Base-by-base conservation (phyloP, 345 rosid genomes). In the Acer campestre region DNA sequence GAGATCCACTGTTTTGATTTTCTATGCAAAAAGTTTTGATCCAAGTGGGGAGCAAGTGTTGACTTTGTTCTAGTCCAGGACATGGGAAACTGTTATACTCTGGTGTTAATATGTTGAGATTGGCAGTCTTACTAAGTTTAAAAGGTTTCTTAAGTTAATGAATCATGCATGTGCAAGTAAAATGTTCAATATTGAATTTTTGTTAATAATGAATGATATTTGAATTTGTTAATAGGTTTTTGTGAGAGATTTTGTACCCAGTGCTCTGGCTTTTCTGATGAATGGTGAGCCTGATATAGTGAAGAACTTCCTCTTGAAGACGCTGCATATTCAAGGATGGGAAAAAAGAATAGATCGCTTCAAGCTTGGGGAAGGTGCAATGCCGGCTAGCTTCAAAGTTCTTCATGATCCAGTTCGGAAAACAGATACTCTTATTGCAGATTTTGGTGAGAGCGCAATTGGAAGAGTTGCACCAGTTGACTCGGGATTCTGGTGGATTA, bases 401-500 rank as follows among this genome's bases (percentile, higher is more conserved):
- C 92, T 88, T 69, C 96, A 91, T 67, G 94, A 91, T 80, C 92
- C 94, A 42, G 76, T 73, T 38, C 80, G 96, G 40, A 88, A 86
- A 77, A 85, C 86, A 3, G 96, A 91, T 71, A 81, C 91, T 31
- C 79, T 91, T 49, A 71, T 86, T 53, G 96, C 96, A 10, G 94
- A 91, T 78, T 91, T 91, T 27, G 96, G 96, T 17, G 96, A 90
- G 82, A 88, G 90, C 18, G 96, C 96, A 11, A 91, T 91, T 70
- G 96, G 94, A 78, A 82, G 96, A 83, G 94, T 91, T 69, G 96
- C 96, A 51, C 96, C 96, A 0, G 92, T 91, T 44, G 96, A 91
- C 81, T 91, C 96, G 78, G 96, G 96, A 20, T 91, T 91, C 80
- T 91, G 96, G 96, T 91, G 96, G 92, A 91, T 91, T 81, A 91